Evolutionary conservation across 495 filamentous ascomycete species (phyloP).

Genomic region (Penicillium chermesinum): DNA sequence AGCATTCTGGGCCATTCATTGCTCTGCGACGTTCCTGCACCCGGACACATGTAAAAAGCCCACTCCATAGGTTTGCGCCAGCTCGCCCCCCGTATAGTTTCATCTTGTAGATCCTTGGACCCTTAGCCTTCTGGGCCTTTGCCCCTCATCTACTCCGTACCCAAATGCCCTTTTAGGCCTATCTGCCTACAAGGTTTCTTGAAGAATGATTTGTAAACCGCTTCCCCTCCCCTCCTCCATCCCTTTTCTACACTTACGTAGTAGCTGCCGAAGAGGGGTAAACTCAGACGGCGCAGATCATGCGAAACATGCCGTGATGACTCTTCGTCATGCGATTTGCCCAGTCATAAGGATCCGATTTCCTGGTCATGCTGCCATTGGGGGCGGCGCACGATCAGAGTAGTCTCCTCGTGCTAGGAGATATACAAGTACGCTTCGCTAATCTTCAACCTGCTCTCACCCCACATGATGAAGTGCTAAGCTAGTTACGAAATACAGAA

Average conservation of each 20-base stretch:
- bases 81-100: neutral
- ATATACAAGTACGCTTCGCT: too few relatives aligned
- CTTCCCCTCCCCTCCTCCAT: conserved; percentile 3
- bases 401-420: neutral
- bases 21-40: conserved; percentile 3
- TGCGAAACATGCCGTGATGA: conserved; percentile 22
- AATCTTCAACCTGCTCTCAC: too few relatives aligned
- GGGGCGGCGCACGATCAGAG: neutral
- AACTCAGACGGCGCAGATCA: conserved; percentile 25
- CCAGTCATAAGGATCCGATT: conserved; percentile 1
- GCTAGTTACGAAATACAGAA: conserved; percentile 11
- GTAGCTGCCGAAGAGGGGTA: conserved; percentile 29
- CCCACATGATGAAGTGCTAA: neutral
- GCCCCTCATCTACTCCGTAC: neutral
- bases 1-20: conserved; percentile 10
- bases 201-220: conserved; percentile 12
- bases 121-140: neutral
- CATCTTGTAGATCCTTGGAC: neutral
- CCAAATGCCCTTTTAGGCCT: neutral
- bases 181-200: conserved; percentile 4
- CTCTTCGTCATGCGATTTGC: conserved; percentile 21
- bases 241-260: conserved; percentile 17
- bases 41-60: neutral
- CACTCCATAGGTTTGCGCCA: neutral
- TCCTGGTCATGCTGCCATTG: conserved; percentile 1